Evolutionary conservation across 2,329 filamentous ascomycete genomes (phyloP).

Genomic region (Pseudocercospora macadamiae): DNA sequence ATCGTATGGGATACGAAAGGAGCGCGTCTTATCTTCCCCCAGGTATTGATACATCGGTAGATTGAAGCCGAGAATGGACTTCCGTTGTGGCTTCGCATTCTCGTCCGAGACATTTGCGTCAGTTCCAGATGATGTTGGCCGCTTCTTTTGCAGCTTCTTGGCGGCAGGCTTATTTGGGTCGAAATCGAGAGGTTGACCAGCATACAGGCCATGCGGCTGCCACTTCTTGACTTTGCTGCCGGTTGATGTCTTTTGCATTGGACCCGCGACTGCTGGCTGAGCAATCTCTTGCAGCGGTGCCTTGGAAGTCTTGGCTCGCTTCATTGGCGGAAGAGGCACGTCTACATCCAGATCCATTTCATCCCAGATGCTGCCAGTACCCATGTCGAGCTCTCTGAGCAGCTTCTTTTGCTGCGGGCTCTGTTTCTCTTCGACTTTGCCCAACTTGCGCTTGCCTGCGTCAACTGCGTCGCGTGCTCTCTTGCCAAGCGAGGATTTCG

Average conservation of each 20-base stretch:
- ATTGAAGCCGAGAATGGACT: conserved; percentile 40
- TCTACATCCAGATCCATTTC: conserved; percentile 37
- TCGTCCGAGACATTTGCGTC: conserved; percentile 13
- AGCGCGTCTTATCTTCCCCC: conserved; percentile 58
- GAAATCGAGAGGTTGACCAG: conserved; percentile 68
- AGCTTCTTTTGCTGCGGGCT: conserved; percentile 29
- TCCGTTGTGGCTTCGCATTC: conserved; percentile 63
- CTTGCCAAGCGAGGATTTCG: conserved; percentile 39
- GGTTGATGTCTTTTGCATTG: conserved; percentile 32
- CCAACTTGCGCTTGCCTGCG: conserved; percentile 41
- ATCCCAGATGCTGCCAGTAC: conserved; percentile 36
- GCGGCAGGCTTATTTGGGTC: conserved; percentile 44
- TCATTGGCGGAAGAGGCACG: conserved; percentile 25
- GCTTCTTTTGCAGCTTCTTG: conserved; percentile 50
- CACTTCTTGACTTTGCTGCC: conserved; percentile 69
- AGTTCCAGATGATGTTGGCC: conserved; percentile 29
- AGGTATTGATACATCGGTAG: conserved; percentile 51
- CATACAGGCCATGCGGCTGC: conserved; percentile 80
- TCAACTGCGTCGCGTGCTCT: conserved; percentile 42
- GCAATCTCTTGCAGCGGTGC: conserved; percentile 28
- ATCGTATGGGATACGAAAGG: conserved; percentile 89
- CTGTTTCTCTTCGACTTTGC: conserved; percentile 28
- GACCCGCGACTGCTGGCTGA: conserved; percentile 27
- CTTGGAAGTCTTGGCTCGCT: conserved; percentile 31
- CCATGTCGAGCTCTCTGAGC: conserved; percentile 39